Percentiles rank a stretch among this genome's conserved stretches.
Evolutionary conservation across 2,329 filamentous ascomycete genomes (phyloP).

Genomic region (Curvularia spicifera): DNA sequence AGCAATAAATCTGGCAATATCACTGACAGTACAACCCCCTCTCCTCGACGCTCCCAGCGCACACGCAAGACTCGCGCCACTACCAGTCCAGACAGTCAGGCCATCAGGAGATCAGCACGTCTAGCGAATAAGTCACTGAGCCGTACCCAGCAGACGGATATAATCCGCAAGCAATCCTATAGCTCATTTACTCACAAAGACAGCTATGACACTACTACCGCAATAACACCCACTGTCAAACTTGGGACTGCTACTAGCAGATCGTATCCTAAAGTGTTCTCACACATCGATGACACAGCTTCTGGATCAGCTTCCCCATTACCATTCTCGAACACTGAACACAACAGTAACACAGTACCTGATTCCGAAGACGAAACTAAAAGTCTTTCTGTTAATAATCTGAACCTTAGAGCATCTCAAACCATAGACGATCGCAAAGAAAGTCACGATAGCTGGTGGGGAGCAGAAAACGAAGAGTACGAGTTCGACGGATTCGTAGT

Average conservation of each 20-base stretch:
- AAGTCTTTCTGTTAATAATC: background rate
- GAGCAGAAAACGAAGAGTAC: background rate
- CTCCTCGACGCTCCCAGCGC: background rate
- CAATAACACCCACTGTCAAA: background rate
- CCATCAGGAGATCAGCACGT: background rate
- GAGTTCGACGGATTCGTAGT: background rate
- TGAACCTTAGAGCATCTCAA: background rate
- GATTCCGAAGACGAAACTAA: background rate
- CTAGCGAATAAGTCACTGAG: background rate
- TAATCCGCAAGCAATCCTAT: background rate
- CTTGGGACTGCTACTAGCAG: background rate
- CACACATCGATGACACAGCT: background rate
- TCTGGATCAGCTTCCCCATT: background rate
- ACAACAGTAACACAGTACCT: background rate
- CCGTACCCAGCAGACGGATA: background rate
- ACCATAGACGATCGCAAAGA: background rate
- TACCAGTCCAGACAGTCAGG: background rate
- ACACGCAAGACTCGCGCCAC: background rate
- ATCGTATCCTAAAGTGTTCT: background rate
- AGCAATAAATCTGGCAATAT: background rate
- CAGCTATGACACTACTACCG: background rate
- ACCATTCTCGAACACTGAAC: background rate
- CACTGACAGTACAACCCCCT: background rate
- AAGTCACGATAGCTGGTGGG: background rate
- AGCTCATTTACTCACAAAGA: background rate